phyloP scores from a whole-genome alignment of 257 asterid species.

The Linderniella brevidens region DNA sequence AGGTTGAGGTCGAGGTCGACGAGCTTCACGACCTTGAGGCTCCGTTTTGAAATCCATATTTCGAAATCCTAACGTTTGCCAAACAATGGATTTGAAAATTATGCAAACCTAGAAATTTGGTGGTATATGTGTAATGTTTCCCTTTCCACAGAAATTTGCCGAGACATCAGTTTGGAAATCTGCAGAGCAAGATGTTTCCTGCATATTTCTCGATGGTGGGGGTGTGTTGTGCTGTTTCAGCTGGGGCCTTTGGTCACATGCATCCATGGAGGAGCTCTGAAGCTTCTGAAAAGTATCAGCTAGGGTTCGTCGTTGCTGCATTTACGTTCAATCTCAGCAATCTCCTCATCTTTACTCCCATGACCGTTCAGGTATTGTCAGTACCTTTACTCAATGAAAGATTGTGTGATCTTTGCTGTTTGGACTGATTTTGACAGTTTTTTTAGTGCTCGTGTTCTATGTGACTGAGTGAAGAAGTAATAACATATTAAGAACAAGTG shows the following conservation, averaged over 20 bases:
- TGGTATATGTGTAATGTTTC: no score
- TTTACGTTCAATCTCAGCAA: slow-evolving; percentile 79
- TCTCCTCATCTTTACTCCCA: slow-evolving; percentile 83
- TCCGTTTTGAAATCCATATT: no score
- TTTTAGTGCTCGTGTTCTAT: no score
- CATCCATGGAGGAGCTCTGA: slow-evolving; percentile 83
- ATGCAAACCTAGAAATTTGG: no score
- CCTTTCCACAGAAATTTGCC: background rate
- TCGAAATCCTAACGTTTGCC: no score
- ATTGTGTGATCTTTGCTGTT: no score
- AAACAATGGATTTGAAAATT: no score
- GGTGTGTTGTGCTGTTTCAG: slow-evolving; percentile 76
- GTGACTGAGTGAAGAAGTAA: no score
- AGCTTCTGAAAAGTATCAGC: slow-evolving; percentile 68
- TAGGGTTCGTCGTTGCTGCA: slow-evolving; percentile 66
- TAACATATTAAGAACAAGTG: no score
- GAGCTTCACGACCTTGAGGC: no score
- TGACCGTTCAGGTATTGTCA: slow-evolving; percentile 74
- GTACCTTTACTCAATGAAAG: background rate
- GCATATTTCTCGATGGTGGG: slow-evolving; percentile 93
- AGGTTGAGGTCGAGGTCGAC: no score
- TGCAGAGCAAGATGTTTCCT: slow-evolving; percentile 96
- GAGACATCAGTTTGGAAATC: slow-evolving; percentile 88
- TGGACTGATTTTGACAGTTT: no score
- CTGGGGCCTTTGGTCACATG: slow-evolving; percentile 66